These are phyloP conservation scores for Globisporangium orthogonon DNA, from an alignment of 352 stramenopile genomes.

Conservation along the genomic window DNA sequence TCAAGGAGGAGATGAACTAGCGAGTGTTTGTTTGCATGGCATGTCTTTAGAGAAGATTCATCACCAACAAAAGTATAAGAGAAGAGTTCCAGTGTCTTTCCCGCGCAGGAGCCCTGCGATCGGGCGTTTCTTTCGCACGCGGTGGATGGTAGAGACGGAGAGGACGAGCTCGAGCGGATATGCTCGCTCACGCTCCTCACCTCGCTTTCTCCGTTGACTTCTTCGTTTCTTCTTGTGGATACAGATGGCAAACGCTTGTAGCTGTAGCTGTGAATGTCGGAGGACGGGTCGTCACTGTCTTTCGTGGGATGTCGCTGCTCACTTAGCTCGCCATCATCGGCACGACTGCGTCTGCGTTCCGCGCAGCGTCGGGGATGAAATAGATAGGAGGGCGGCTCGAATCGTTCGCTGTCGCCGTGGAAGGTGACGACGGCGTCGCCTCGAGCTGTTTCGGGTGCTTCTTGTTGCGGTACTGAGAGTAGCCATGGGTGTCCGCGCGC, in stretches of 20 bases:
- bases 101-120: background rate
- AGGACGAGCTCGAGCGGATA: too few species aligned
- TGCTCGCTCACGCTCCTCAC: too few species aligned
- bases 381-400: constrained; percentile 8
- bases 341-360: constrained; percentile 6
- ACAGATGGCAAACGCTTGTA: too few species aligned
- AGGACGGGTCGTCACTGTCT: background rate
- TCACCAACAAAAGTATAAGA: background rate
- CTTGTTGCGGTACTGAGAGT: background rate
- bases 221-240: background rate
- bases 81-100: background rate
- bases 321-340: constrained; percentile 12
- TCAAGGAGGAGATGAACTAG: constrained; percentile 83
- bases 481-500: background rate
- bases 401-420: background rate
- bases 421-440: background rate
- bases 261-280: background rate
- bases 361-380: constrained; percentile 5
- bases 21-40: too few species aligned
- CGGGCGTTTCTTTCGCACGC: too few species aligned
- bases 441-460: constrained; percentile 1
- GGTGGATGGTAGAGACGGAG: too few species aligned
- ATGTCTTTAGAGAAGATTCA: background rate
- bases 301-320: background rate
- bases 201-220: too few species aligned